Base-by-base conservation (phyloP, 768 basidiomycete genomes). In the Suillus americanus region DNA sequence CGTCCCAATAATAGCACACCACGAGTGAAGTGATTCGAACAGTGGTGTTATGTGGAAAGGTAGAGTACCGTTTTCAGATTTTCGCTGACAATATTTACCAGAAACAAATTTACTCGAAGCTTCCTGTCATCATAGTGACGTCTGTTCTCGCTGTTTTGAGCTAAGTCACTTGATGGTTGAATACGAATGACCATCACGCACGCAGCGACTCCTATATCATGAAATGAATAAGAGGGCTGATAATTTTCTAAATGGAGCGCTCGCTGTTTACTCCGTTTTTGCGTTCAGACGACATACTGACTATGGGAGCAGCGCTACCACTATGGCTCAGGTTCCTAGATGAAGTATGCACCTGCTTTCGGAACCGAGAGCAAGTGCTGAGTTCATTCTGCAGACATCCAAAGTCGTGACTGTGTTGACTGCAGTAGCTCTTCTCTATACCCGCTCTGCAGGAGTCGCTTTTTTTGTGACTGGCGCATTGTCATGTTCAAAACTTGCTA, bases 381-480 rank as follows among this genome's bases (percentile, higher is more conserved):
- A 62, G 46, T 48, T 9, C 9, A 3, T 28, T 54, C 18, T 69
- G 13, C 70, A 93, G 90, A 86, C 86, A 3, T 86, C 88, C 65
- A 62, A 82, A 33, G 81, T 83, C 28, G 85, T 90, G 23, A 85
- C 82, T 2, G 69, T 70, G 18, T 64, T 87, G 61, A 86, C 86
- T 7, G 84, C 83, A 10, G 64, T 69, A 33, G 75, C 81, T 65
- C 74, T 89, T 53, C 71, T 90, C 25, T 86, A 84, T 67, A 88
- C 89, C 3, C 83, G 83, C 62, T 91, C 89, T 9, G 82, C 82
- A 46, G 89, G 83, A 7, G 81, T 88, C 2, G 73, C 77, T 18
- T 91, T 88, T 75, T 89, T 90, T 69, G 77, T 79, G 18, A 78
- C 72, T 8, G 89, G 89, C 55, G 87, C 86, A n/a, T 72, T 86